phyloP scores from a whole-genome alignment of 1,139 yeast genomes.

The Debaryomyces robertsiae region DNA sequence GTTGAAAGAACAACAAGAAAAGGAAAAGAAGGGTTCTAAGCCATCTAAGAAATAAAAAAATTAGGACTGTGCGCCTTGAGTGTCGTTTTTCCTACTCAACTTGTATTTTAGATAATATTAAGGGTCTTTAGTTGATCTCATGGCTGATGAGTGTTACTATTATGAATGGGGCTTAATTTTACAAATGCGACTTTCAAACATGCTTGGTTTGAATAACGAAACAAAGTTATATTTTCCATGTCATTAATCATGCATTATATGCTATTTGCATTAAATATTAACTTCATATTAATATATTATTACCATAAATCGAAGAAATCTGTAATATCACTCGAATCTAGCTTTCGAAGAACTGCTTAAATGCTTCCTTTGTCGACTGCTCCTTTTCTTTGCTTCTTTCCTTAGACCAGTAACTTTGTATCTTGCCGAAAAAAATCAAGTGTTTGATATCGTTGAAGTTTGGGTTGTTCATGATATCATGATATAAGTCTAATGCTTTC shows the following conservation, averaged over 20 bases:
- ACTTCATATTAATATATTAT: constrained; percentile 9
- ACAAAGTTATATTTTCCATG: constrained; percentile 4
- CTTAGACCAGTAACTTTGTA: constrained; percentile 25
- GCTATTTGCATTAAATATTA: constrained; percentile 11
- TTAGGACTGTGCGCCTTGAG: not conserved
- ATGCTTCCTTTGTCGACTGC: constrained; percentile 22
- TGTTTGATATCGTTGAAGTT: constrained; percentile 18
- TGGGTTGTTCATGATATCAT: constrained; percentile 17
- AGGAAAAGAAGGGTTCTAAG: constrained; percentile 67
- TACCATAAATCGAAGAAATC: not conserved
- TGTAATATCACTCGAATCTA: not conserved
- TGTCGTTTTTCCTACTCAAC: constrained; percentile 5
- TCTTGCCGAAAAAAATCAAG: constrained; percentile 20
- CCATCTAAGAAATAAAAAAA: constrained; percentile 6
- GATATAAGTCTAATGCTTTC: constrained; percentile 22
- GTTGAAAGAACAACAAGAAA: constrained; percentile 89
- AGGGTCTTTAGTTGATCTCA: constrained; percentile 2
- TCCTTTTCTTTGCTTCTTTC: constrained; percentile 19
- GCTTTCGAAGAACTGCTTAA: constrained; percentile 18
- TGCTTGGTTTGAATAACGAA: not conserved
- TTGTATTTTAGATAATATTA: constrained; percentile 8
- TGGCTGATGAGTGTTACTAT: constrained; percentile 8
- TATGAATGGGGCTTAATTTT: constrained; percentile 7
- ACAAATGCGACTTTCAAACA: too few species aligned
- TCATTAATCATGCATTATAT: constrained; percentile 10